Percentiles rank a stretch among this genome's conserved stretches.
Evolutionary conservation across 306 rosid species (phyloP).

Genomic region (Quercus wislizeni): DNA sequence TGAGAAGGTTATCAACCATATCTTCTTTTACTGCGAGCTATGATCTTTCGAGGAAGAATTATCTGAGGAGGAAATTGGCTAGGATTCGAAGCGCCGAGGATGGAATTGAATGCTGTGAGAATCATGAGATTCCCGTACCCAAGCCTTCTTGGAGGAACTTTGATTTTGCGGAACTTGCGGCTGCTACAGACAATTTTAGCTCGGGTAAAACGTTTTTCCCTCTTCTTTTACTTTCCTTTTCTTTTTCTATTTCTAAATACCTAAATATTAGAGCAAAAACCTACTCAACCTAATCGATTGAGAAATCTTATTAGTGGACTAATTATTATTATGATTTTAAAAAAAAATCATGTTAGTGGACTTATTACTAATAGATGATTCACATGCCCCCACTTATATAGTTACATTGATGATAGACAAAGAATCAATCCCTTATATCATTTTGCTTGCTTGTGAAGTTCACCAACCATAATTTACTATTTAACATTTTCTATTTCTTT

Average conservation of each 20-base stretch:
- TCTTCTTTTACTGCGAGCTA: slow-evolving; percentile 45
- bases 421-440: no score
- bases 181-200: slow-evolving; percentile 67
- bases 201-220: slow-evolving; percentile 27
- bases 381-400: no score
- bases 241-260: neutral
- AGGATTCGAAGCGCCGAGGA: slow-evolving; percentile 68
- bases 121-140: slow-evolving; percentile 36
- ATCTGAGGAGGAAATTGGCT: slow-evolving; percentile 50
- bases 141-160: slow-evolving; percentile 90
- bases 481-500: no score
- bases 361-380: no score
- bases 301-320: no score
- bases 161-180: slow-evolving; percentile 57
- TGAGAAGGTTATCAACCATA: slow-evolving; percentile 46
- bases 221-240: neutral
- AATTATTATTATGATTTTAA: no score
- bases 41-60: slow-evolving; percentile 43
- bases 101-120: slow-evolving; percentile 20
- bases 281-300: no score
- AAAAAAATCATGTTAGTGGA: no score
- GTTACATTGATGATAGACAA: no score
- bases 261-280: no score
- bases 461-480: no score
- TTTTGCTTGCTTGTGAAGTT: no score